These are phyloP conservation scores for Mortierella sp. DNA, from an alignment of 371 early-diverging fungal genomes.

Conservation along the genomic window DNA sequence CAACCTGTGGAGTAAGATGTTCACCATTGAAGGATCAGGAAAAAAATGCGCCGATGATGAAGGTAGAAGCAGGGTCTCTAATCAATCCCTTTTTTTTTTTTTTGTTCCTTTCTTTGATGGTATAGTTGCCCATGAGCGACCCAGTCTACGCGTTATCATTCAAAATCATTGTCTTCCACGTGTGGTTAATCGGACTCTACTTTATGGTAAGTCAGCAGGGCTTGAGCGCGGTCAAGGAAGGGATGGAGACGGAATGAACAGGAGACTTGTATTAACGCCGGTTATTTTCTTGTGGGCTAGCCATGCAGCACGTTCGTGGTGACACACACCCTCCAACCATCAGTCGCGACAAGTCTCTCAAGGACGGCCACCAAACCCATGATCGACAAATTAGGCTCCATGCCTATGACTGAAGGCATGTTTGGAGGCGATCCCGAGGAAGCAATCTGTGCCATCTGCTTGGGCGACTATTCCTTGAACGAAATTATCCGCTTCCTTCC, in stretches of 20 bases:
- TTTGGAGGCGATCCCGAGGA: slow-evolving; percentile 49
- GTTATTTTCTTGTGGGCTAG: slow-evolving; percentile 13
- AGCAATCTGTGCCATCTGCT: slow-evolving; percentile 65
- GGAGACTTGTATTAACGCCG: too few relatives aligned
- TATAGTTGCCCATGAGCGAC: slow-evolving; percentile 22
- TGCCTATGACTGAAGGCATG: slow-evolving; percentile 42
- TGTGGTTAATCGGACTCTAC: slow-evolving; percentile 31
- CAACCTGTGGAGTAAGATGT: slow-evolving; percentile 28
- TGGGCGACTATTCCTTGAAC: slow-evolving; percentile 70
- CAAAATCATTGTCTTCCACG: slow-evolving; percentile 45
- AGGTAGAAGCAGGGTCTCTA: too few relatives aligned
- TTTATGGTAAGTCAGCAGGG: slow-evolving; percentile 33
- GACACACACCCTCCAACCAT: slow-evolving; percentile 15
- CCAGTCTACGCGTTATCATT: slow-evolving; percentile 34
- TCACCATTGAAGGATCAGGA: background rate
- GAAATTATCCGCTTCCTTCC: slow-evolving; percentile 74
- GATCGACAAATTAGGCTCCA: slow-evolving; percentile 41
- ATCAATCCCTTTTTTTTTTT: too few relatives aligned
- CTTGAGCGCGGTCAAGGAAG: too few relatives aligned
- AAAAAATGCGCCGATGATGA: too few relatives aligned
- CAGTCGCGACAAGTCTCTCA: slow-evolving; percentile 25
- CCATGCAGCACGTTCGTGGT: slow-evolving; percentile 35
- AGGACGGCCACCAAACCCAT: slow-evolving; percentile 51
- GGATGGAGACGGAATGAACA: too few relatives aligned
- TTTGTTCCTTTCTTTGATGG: too few relatives aligned